Percentiles rank a stretch among this genome's conserved stretches.
phyloP scores from a whole-genome alignment of 164 flowering plant genomes.

The Warburgia ugandensis region DNA sequence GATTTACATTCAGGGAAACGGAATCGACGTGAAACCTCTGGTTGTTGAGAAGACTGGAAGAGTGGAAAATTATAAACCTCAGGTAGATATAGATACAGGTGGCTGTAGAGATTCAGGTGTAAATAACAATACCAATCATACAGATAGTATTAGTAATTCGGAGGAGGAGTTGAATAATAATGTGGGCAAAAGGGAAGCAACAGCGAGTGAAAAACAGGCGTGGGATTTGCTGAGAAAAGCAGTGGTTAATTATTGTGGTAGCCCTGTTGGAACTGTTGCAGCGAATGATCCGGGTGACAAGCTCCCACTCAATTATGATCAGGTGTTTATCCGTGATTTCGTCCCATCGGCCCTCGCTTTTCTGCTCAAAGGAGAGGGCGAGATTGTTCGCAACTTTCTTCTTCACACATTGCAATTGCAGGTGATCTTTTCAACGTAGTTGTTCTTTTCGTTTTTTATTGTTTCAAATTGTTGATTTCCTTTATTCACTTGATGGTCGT shows the following conservation, averaged over 20 bases:
- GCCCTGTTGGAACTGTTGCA: slow-evolving; percentile 92
- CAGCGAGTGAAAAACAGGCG: slow-evolving; percentile 70
- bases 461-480: no score
- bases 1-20: slow-evolving; percentile 52
- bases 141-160: no score
- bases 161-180: background rate
- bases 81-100: slow-evolving; percentile 11
- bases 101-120: no score
- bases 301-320: slow-evolving; percentile 78
- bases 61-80: slow-evolving; percentile 40
- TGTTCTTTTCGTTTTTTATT: background rate
- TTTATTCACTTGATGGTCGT: no score
- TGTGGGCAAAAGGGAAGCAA: slow-evolving; percentile 25
- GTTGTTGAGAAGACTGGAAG: slow-evolving; percentile 48
- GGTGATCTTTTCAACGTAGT: slow-evolving; percentile 29
- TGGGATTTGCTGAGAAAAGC: slow-evolving; percentile 69
- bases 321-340: slow-evolving; percentile 90
- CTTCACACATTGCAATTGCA: slow-evolving; percentile 94
- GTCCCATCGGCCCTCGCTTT: slow-evolving; percentile 97
- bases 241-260: slow-evolving; percentile 73
- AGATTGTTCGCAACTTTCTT: slow-evolving; percentile 83
- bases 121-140: no score
- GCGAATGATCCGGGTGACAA: slow-evolving; percentile 76
- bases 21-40: slow-evolving; percentile 59
- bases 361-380: slow-evolving; percentile 86